Evolutionary conservation across 345 rosid genomes (phyloP), one percentile per base, ranked within the genome.

Genomic region (Viola odorata): DNA sequence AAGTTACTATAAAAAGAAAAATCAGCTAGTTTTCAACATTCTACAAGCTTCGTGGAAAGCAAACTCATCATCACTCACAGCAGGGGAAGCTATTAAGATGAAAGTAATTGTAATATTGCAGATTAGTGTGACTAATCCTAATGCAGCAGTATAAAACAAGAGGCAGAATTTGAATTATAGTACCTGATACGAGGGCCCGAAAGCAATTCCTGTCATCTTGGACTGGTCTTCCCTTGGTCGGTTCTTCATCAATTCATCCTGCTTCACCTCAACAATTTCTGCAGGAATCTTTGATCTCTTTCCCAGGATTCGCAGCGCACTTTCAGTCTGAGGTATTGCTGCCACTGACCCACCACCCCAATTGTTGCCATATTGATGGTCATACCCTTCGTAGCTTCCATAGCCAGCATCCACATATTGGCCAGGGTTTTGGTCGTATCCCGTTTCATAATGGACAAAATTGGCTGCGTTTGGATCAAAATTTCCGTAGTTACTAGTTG

Each of bases 101-200:
- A 23, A 23, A 23, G 32, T 23, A 23, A 23, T 23, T 23, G 32
- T 23, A 23, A 23, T 23, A 23, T 23, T 23, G 32, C 32, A 23
- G 32, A 23, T 23, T 23, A 23, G 1, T 23, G 32, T 23, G 32
- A 23, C 32, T 23, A 23, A 23, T 23, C 32, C 32, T 23, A 23
- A 23, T 23, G 32, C 32, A 23, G 32, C 32, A 23, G 7, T 7
- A 53, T 37, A 4, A 53, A 8, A 47, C 50, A 32, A 32, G 4
- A 12, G 12, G 11, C 57, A 53, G 37, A 53, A 37, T 32, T 23
- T 8, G 13, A 49, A 12, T 12, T n/a, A 7, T 17, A 59, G 51
- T 78, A 94, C 99, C 97, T 86, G 90, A 76, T 86, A 82, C 40
- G 96, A 57, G 53, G 99, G 99, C 41, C 99, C 99, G 59, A 95